Conservation (phyloP, 345 rosid genomes). For the Eucalyptus leucophloia region DNA sequence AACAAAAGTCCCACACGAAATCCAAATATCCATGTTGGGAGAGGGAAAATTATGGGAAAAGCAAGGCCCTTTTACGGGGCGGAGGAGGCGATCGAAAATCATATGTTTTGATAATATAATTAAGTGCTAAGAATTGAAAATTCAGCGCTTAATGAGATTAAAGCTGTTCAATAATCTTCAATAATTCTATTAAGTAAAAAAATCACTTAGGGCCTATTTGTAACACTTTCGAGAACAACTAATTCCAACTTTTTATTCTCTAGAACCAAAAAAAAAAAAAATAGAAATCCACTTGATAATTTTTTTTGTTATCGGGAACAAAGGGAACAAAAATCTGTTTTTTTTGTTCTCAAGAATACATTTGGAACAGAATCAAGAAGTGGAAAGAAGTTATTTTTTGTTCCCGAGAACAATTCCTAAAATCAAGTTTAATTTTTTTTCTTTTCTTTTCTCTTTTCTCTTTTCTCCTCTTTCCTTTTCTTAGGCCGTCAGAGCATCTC, state of each 20-base stretch:
- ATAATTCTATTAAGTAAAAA: background rate
- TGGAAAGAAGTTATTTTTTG: fast-evolving
- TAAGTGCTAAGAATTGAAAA: background rate
- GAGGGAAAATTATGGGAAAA: background rate
- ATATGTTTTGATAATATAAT: background rate
- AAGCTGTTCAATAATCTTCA: background rate
- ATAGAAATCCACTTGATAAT: fast-evolving
- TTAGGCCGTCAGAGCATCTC: fast-evolving
- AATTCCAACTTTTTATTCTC: no score
- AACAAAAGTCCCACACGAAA: background rate
- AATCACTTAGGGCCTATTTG: no score
- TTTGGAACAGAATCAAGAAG: no score
- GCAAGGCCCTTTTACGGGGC: background rate
- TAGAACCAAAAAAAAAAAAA: no score
- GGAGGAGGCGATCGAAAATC: background rate
- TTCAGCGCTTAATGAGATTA: background rate
- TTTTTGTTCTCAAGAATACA: no score
- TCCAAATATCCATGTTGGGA: background rate
- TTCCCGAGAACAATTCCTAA: fast-evolving
- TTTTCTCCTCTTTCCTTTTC: no score
- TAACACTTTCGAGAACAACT: fast-evolving
- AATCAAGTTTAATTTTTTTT: no score
- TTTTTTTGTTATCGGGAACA: fast-evolving
- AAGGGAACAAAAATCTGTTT: no score
- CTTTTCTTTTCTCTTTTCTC: no score